Conservation (phyloP, 1,284 basidiomycete genomes). For the Tylopilus sp. region DNA sequence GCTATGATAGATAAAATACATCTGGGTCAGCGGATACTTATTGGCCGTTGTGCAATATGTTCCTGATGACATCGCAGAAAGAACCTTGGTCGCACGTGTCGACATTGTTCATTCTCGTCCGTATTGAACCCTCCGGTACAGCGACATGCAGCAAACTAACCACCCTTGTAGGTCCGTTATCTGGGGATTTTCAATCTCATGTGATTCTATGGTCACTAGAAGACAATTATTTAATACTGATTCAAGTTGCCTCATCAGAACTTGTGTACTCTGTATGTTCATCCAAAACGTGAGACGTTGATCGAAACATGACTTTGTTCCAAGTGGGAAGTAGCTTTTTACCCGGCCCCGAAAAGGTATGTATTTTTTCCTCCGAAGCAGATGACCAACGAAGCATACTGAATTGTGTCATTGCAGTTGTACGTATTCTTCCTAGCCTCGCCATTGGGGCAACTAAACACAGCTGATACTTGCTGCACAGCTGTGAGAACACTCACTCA, state of each 20-base stretch:
- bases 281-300: no score
- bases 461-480: no score
- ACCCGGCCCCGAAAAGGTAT: neutral
- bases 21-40: neutral
- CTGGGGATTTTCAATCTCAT: neutral
- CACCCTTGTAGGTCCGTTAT: slow-evolving; percentile 6
- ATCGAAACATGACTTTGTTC: neutral
- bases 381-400: no score
- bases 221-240: neutral
- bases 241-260: neutral
- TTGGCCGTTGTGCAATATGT: no score
- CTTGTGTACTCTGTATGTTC: neutral
- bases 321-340: neutral
- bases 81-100: neutral
- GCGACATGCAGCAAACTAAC: neutral
- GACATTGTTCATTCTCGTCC: neutral
- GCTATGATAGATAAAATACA: neutral
- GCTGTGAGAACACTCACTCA: no score
- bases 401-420: no score
- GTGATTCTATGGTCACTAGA: neutral
- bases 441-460: no score
- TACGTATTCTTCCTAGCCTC: no score
- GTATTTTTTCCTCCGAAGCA: no score
- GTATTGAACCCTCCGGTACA: neutral
- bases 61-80: neutral